These are phyloP conservation scores for Plasmodium billcollinsi DNA, from an alignment of 169 alveolate species.

Conservation along the genomic window DNA sequence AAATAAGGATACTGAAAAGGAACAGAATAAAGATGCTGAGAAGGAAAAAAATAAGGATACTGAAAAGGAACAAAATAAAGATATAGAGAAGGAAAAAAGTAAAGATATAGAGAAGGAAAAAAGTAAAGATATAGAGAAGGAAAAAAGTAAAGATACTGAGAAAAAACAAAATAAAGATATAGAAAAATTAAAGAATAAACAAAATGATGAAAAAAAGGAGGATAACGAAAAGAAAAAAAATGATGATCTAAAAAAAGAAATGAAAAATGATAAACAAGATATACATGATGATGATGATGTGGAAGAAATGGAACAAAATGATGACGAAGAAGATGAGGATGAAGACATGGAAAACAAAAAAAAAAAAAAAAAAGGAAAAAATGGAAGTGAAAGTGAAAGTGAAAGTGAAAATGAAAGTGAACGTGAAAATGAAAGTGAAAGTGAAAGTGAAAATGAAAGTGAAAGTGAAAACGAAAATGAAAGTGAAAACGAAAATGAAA, in stretches of 20 bases:
- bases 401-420: neutral
- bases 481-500: neutral
- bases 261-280: neutral
- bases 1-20: neutral
- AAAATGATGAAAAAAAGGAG: neutral
- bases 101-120: neutral
- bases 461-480: neutral
- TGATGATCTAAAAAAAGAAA: neutral
- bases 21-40: neutral
- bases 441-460: neutral
- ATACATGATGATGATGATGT: neutral
- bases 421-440: neutral
- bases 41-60: neutral
- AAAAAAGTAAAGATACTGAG: neutral
- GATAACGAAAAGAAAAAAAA: neutral
- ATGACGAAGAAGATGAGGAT: slow-evolving; percentile 18
- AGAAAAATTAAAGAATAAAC: neutral
- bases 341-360: slow-evolving; percentile 2
- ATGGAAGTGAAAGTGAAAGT: neutral
- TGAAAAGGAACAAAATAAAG: neutral
- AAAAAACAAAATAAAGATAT: neutral
- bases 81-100: neutral
- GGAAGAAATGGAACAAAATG: neutral
- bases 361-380: neutral
- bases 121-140: neutral